Evolutionary conservation across 352 stramenopile genomes (phyloP), one percentile per base, ranked within the genome.

Genomic region (Globisporangium mamillatum): DNA sequence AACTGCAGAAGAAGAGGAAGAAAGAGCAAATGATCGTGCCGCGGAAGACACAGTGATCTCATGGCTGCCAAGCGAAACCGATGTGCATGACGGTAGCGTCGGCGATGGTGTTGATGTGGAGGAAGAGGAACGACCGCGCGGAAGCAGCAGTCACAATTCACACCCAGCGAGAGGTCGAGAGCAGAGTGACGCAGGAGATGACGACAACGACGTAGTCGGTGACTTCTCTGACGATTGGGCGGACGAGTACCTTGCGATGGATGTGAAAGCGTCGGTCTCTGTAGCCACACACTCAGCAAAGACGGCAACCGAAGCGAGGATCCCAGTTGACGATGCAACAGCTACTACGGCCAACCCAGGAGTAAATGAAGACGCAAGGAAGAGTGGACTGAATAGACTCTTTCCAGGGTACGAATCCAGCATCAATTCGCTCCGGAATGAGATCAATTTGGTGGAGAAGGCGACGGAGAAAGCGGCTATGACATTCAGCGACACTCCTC

Each of bases 151-250:
- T 10, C 53, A 1, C 4, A 16, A 1, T 12, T 50, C 20, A 25
- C 4, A 14, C 10, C 5, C 46, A 38, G 6, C 38, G 3, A 44
- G 25, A 10, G 20, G n/a, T 24, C 50, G 7, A 60, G 55, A 61
- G 29, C 65, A 24, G 34, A 52, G 52, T 34, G 34, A 62, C 44
- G 58, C 1, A 1, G 32, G 34, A 25, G 24, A 25, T 29, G 64
- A 64, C 14, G 60, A 70, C 3, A 67, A 75, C 0, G 73, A 79
- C 2, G 27, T 22, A 36, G 77, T 72, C 46, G 70, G 71, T 8
- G 70, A 80, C 41, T 82, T 80, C n/a, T 73, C 77, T 29, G 73
- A 79, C 58, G 69, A 70, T 9, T 83, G 76, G 74, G 54, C 79
- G 4, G 76, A 81, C 14, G 69, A 83, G 67, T 83, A 79, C 48